These are phyloP conservation scores for Petunia hybrid DNA, from an alignment of 305 asterid species.

Conservation along the genomic window DNA sequence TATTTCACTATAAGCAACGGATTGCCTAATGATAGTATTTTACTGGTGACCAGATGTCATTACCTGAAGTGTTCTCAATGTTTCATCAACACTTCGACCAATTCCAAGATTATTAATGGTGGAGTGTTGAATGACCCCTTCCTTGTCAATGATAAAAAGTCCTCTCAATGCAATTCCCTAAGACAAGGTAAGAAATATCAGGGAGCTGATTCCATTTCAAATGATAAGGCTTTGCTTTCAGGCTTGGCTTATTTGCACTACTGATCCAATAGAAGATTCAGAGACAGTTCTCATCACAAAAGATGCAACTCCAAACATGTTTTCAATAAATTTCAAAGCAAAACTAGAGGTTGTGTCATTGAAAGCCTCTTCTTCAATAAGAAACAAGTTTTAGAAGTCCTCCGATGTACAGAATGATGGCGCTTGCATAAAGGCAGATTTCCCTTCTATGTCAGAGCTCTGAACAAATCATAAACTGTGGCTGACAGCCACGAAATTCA, in stretches of 20 bases:
- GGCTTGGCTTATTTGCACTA: neutral
- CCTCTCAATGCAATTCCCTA: slow-evolving; percentile 98
- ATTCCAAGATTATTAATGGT: slow-evolving; percentile 96
- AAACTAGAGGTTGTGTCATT: neutral
- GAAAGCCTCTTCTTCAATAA: neutral
- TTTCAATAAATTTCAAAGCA: neutral
- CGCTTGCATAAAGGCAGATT: neutral
- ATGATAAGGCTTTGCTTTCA: neutral
- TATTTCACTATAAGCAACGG: neutral
- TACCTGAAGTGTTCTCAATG: slow-evolving; percentile 98
- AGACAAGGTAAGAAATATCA: slow-evolving; percentile 16
- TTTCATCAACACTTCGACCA: slow-evolving; percentile 97
- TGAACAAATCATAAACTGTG: neutral
- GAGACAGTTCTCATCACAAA: neutral
- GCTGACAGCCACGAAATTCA: slow-evolving; percentile 1
- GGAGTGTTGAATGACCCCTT: slow-evolving; percentile 96
- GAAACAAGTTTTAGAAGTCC: neutral
- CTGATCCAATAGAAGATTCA: neutral
- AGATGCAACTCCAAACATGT: neutral
- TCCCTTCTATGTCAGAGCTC: neutral
- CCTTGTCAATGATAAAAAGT: slow-evolving; percentile 95
- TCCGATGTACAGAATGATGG: neutral
- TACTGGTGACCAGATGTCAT: neutral
- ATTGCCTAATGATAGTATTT: neutral
- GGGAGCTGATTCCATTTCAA: neutral